Conservation (phyloP, 2,329 filamentous ascomycete genomes). For the Xylaria sp. region DNA sequence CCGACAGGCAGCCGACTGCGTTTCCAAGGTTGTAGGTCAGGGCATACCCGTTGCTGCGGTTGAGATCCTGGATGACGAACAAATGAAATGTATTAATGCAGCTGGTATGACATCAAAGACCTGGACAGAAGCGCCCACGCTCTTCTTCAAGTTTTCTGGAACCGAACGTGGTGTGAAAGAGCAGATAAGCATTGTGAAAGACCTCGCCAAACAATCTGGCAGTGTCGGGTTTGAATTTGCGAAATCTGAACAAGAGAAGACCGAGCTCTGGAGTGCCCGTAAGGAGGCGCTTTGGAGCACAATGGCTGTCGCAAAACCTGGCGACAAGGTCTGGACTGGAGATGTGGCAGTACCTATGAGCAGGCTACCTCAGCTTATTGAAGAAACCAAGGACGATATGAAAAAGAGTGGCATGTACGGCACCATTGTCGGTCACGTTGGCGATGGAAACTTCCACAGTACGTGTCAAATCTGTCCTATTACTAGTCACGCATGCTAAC, state of each 20-base stretch:
- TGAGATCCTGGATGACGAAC: conserved; percentile 82
- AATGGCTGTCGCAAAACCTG: conserved; percentile 71
- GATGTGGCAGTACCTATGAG: conserved; percentile 88
- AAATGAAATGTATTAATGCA: conserved; percentile 70
- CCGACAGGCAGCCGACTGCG: conserved; percentile 74
- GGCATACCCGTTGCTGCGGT: conserved; percentile 81
- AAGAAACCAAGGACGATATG: conserved; percentile 75
- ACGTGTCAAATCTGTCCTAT: conserved; percentile 39
- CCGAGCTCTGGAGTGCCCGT: conserved; percentile 82
- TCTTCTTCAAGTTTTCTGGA: conserved; percentile 78
- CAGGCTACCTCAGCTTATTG: conserved; percentile 77
- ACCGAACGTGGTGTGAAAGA: conserved; percentile 77
- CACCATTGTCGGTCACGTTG: conserved; percentile 76
- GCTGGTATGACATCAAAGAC: conserved; percentile 65
- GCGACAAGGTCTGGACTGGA: conserved; percentile 84
- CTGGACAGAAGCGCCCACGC: conserved; percentile 72
- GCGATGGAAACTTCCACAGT: conserved; percentile 82
- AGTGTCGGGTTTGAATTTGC: conserved; percentile 83
- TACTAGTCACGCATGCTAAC: conserved; percentile 34
- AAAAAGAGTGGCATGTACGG: conserved; percentile 65
- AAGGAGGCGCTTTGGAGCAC: conserved; percentile 88
- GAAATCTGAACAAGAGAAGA: conserved; percentile 72
- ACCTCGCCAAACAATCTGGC: conserved; percentile 57
- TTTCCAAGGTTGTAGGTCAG: conserved; percentile 74
- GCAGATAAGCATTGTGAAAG: conserved; percentile 65